A percentile compares a stretch with the other conserved stretches of the same genome.
Evolutionary conservation across 257 asterid genomes (phyloP).

Genomic region (Osmanthus fragrans): DNA sequence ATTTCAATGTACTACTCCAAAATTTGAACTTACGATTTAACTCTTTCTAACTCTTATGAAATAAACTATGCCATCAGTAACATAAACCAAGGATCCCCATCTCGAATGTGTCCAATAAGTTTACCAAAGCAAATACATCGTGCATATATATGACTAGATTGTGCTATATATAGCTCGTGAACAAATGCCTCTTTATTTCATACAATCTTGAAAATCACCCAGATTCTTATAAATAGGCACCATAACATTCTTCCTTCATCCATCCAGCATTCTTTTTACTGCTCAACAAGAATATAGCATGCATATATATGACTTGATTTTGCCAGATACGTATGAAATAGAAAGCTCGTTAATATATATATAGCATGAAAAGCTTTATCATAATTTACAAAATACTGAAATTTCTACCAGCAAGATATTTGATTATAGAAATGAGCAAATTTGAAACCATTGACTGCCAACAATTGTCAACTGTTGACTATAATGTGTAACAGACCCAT

Average conservation of each 20-base stretch:
- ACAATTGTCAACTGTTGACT: constrained; percentile 16
- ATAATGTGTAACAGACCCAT: neutral
- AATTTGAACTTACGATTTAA: neutral
- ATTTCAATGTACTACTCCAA: neutral
- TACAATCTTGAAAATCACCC: neutral
- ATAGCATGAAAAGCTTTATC: constrained; percentile 5
- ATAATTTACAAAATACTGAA: constrained; percentile 14
- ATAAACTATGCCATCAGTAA: neutral
- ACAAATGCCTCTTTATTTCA: neutral
- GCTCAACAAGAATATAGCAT: neutral
- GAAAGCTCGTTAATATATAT: constrained; percentile 1
- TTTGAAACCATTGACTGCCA: constrained; percentile 11
- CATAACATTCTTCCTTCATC: neutral
- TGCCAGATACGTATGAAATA: neutral
- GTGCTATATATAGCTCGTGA: neutral
- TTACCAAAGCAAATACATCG: neutral
- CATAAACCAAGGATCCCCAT: neutral
- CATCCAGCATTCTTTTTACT: neutral
- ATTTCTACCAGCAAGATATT: neutral
- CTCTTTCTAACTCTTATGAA: neutral
- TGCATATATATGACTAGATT: neutral
- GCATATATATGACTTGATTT: neutral
- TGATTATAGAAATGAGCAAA: constrained; percentile 7
- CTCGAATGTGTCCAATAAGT: neutral
- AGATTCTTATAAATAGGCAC: neutral